phyloP scores from a whole-genome alignment of 1,284 basidiomycete genomes.

The Tetrapyrgos nigripes region DNA sequence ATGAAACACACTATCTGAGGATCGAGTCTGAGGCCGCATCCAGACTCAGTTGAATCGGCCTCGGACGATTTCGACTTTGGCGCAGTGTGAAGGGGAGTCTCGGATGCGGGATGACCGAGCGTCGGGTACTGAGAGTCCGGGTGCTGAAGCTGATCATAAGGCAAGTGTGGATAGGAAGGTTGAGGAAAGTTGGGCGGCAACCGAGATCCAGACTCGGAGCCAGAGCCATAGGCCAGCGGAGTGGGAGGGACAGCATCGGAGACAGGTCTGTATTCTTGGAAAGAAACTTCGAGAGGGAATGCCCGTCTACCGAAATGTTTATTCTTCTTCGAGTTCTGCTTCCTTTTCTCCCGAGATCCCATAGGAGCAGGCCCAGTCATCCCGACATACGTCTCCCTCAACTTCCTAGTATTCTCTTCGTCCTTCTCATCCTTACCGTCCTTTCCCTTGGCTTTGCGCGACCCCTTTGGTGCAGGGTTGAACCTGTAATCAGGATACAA shows the following conservation, averaged over 20 bases:
- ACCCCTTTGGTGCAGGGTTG: constrained; percentile 44
- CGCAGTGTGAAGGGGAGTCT: background rate
- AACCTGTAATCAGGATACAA: constrained; percentile 55
- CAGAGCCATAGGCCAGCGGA: background rate
- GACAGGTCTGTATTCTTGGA: background rate
- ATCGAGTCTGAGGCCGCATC: background rate
- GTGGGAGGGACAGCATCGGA: background rate
- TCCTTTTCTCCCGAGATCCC: constrained; percentile 1
- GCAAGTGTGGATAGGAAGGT: constrained; percentile 27
- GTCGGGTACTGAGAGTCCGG: too few species aligned
- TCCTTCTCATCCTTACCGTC: background rate
- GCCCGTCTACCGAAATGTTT: background rate
- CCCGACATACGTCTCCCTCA: constrained; percentile 16
- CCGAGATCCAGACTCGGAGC: constrained; percentile 12
- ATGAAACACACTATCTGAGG: background rate
- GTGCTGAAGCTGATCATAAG: background rate
- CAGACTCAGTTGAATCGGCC: background rate
- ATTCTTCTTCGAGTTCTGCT: background rate
- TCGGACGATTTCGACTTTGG: too few species aligned
- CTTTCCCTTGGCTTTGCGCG: constrained; percentile 9
- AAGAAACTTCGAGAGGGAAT: background rate
- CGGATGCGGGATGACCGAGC: background rate
- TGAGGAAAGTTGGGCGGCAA: constrained; percentile 31
- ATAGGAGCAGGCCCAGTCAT: constrained; percentile 12
- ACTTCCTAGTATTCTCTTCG: constrained; percentile 10